Evolutionary conservation across 441 rosid species (phyloP).

Genomic region (Erodium chrysanthum): DNA sequence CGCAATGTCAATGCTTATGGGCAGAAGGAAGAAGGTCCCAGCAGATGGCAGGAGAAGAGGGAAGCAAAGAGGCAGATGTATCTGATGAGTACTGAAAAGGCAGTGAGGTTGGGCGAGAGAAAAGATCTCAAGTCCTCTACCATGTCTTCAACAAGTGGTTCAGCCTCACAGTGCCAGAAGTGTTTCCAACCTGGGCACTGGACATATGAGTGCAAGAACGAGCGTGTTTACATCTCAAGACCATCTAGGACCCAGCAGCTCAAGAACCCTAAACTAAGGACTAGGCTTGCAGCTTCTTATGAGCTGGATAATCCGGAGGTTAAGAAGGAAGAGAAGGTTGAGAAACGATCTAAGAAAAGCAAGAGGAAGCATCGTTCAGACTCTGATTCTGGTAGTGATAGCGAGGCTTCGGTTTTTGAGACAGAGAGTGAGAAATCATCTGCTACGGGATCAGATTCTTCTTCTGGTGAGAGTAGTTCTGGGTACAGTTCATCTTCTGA

Average conservation of each 20-base stretch:
- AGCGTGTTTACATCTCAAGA: conserved; percentile 74
- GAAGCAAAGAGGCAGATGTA: conserved; percentile 96
- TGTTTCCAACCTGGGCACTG: conserved; percentile 84
- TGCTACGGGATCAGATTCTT: conserved; percentile 47
- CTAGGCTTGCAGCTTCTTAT: conserved; percentile 44
- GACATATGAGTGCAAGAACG: conserved; percentile 92
- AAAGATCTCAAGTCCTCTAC: conserved; percentile 52
- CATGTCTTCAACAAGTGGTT: conserved; percentile 34
- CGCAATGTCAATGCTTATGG: conserved; percentile 94
- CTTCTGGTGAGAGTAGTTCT: conserved; percentile 55
- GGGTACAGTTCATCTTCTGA: conserved; percentile 60
- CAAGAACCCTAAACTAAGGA: conserved; percentile 68
- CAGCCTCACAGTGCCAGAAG: conserved; percentile 71
- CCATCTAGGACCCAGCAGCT: conserved; percentile 91
- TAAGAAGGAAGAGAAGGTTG: conserved; percentile 33
- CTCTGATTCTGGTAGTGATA: conserved; percentile 53
- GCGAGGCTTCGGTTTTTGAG: conserved; percentile 88
- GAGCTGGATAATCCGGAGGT: conserved; percentile 44
- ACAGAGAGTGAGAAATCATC: conserved; percentile 57
- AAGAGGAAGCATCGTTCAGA: conserved; percentile 66
- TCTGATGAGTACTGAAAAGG: conserved; percentile 93
- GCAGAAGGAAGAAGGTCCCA: conserved; percentile 97
- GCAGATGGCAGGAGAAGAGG: conserved; percentile 96
- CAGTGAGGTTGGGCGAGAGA: conserved; percentile 78
- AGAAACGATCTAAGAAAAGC: conserved; percentile 52